Conservation (phyloP, 2,329 filamentous ascomycete genomes). For the Fusarium nurragi region DNA sequence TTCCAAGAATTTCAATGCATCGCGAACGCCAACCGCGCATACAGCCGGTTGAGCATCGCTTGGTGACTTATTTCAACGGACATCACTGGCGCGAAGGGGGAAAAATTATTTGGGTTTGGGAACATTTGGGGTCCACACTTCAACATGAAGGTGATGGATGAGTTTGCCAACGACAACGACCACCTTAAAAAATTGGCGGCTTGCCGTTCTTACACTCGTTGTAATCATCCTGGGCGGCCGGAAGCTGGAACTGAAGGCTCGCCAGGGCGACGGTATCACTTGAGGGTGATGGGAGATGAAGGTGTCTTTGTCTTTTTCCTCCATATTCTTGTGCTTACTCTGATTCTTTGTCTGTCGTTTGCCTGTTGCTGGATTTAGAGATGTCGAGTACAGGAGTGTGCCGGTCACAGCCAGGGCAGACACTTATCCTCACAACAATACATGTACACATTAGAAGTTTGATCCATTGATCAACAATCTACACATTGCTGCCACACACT, state of each 20-base stretch:
- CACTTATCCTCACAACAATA: constrained; percentile 41
- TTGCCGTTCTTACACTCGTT: constrained; percentile 63
- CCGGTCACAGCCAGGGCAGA: constrained; percentile 46
- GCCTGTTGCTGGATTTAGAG: constrained; percentile 40
- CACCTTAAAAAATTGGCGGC: constrained; percentile 42
- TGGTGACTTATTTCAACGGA: constrained; percentile 30
- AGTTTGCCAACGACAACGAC: constrained; percentile 43
- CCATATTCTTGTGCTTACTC: constrained; percentile 53
- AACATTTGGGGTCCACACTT: constrained; percentile 29
- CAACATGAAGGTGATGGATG: constrained; percentile 26
- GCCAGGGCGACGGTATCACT: constrained; percentile 46
- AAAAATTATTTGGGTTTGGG: constrained; percentile 28
- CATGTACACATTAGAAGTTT: constrained; percentile 41
- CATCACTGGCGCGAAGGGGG: constrained; percentile 36
- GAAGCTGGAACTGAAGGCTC: constrained; percentile 51
- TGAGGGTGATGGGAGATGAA: constrained; percentile 36
- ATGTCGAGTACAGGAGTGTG: constrained; percentile 45
- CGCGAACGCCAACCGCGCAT: constrained; percentile 20
- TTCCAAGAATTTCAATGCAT: constrained; percentile 42
- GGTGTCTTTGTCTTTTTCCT: constrained; percentile 15
- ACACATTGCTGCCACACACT: constrained; percentile 39
- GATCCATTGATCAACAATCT: constrained; percentile 41
- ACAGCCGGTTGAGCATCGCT: constrained; percentile 37
- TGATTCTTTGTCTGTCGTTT: constrained; percentile 49
- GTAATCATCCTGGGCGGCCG: constrained; percentile 56